Percentiles rank a stretch among this genome's conserved stretches.
phyloP scores from a whole-genome alignment of 495 filamentous ascomycete genomes.

The Tuber aestivum region DNA sequence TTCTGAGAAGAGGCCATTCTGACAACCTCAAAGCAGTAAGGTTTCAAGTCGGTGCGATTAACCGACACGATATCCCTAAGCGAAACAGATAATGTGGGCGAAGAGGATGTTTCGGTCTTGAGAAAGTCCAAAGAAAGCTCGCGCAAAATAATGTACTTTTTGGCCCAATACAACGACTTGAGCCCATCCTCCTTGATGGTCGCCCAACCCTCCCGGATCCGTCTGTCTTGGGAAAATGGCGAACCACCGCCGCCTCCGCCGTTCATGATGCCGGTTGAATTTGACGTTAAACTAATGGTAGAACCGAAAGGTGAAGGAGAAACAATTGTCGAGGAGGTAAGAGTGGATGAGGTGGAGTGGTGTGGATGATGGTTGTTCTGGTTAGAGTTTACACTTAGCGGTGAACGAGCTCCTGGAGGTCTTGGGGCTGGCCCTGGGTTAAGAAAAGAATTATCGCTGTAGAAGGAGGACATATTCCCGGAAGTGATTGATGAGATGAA shows the following conservation, averaged over 20 bases:
- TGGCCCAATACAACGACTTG: slow-evolving; percentile 84
- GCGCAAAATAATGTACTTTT: slow-evolving; percentile 78
- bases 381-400: slow-evolving; percentile 41
- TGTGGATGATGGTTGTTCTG: slow-evolving; percentile 62
- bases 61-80: slow-evolving; percentile 81
- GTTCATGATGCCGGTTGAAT: slow-evolving; percentile 46
- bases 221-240: slow-evolving; percentile 45
- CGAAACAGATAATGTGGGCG: slow-evolving; percentile 64
- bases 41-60: slow-evolving; percentile 74
- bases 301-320: slow-evolving; percentile 52
- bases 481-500: slow-evolving; percentile 11
- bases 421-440: slow-evolving; percentile 91
- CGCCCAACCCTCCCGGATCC: slow-evolving; percentile 83
- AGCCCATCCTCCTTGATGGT: slow-evolving; percentile 82
- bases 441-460: slow-evolving; percentile 59
- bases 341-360: slow-evolving; percentile 65
- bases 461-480: slow-evolving; percentile 19
- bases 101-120: slow-evolving; percentile 77
- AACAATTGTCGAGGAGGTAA: slow-evolving; percentile 46
- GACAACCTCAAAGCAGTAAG: slow-evolving; percentile 86
- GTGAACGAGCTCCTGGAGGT: slow-evolving; percentile 77
- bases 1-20: slow-evolving; percentile 55
- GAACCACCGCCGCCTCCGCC: slow-evolving; percentile 47
- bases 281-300: slow-evolving; percentile 62
- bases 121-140: slow-evolving; percentile 85